A percentile compares a stretch with the other conserved stretches of the same genome.
phyloP scores from a whole-genome alignment of 2,329 filamentous ascomycete species.

The Cladosporium sp. region DNA sequence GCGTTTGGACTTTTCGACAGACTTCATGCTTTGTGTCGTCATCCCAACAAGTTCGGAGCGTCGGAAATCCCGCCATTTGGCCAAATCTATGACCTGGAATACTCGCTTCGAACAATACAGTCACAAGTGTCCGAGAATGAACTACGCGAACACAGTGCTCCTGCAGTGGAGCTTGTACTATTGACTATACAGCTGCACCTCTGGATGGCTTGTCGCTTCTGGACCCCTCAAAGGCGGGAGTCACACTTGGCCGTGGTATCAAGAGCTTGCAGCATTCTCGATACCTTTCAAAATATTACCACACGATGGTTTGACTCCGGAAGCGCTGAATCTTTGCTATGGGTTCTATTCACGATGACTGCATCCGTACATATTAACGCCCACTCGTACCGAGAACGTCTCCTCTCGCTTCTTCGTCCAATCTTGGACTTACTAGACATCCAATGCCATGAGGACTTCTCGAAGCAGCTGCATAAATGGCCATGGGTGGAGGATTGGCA shows the following conservation, averaged over 20 bases:
- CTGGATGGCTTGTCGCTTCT: conserved; percentile 16
- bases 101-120: background rate
- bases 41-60: background rate
- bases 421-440: background rate
- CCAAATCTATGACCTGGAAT: conserved; percentile 11
- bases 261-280: conserved; percentile 1
- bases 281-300: background rate
- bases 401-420: conserved; percentile 1
- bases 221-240: conserved; percentile 13
- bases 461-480: background rate
- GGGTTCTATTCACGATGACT: conserved; percentile 2
- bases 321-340: background rate
- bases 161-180: background rate
- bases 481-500: conserved; percentile 13
- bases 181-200: background rate
- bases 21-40: conserved; percentile 11
- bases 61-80: conserved; percentile 11
- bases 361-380: background rate
- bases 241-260: background rate
- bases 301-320: background rate
- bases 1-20: conserved; percentile 11
- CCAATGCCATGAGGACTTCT: background rate
- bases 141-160: background rate
- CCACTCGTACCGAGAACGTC: background rate
- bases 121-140: background rate